Conservation (phyloP, 352 stramenopile species). For the Pythium diclinum region DNA sequence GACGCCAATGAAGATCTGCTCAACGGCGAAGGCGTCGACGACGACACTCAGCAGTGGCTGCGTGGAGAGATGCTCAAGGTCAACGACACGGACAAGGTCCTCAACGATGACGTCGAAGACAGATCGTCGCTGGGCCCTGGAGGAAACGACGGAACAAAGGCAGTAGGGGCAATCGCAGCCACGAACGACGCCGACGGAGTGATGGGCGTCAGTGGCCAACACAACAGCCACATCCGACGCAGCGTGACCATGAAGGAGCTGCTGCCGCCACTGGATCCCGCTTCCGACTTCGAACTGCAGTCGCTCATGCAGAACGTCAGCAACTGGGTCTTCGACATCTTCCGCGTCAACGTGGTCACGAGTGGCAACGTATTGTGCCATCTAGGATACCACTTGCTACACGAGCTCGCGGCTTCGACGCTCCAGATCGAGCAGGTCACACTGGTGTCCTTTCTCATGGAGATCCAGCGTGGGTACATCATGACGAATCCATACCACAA, state of each 20-base stretch:
- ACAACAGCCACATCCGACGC: conserved; percentile 18
- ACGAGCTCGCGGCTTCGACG: conserved; percentile 53
- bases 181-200: conserved; percentile 7
- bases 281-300: conserved; percentile 67
- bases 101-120: conserved; percentile 40
- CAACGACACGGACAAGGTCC: conserved; percentile 65
- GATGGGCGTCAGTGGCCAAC: not conserved
- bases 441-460: conserved; percentile 72
- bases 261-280: conserved; percentile 51
- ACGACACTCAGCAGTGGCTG: conserved; percentile 85
- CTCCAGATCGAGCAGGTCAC: conserved; percentile 60
- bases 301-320: conserved; percentile 50
- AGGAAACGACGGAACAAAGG: not conserved
- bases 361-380: conserved; percentile 71
- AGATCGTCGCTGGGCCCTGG: conserved; percentile 12
- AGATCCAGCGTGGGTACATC: conserved; percentile 83
- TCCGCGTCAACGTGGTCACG: conserved; percentile 64
- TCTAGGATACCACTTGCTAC: conserved; percentile 73
- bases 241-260: conserved; percentile 66
- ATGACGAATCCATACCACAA: conserved; percentile 89
- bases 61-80: conserved; percentile 69
- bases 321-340: conserved; percentile 80
- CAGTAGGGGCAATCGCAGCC: conserved; percentile 12
- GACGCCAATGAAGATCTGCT: conserved; percentile 71
- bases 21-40: conserved; percentile 61